Evolutionary conservation across 202 grass and related monocot genomes (phyloP), one percentile per base, ranked within the genome.

Genomic region (Bolboschoenoplectus hybrid): DNA sequence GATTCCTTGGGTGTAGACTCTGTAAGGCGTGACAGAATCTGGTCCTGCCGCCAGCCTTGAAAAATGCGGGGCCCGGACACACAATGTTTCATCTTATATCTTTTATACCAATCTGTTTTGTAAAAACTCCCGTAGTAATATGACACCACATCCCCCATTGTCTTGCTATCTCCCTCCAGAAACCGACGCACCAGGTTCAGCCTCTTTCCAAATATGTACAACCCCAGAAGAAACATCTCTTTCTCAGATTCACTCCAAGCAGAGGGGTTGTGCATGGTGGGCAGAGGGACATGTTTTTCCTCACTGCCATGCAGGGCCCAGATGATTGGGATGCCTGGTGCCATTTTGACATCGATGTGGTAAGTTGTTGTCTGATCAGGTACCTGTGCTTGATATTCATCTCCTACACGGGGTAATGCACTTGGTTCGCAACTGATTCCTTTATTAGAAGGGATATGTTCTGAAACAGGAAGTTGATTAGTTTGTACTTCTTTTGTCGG

Each of bases 161-260:
- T 91, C 81, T 92, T 98, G 57, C 39, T 80, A 41, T 61, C 36
- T 61, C 75, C 75, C 46, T 81, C 82, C 40, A 91, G 46, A 92
- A 98, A 94, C 66, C 85, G 90, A 8, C 46, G 81, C 87, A 95
- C 88, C 78, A 91, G 89, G 67, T 93, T 88, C 85, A 98, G 89
- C 87, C 92, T 91, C 89, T 98, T 98, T 40, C 90, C 93, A 81
- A 96, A 98, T 81, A 94, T 90, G 61, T 98, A 98, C 20, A 98
- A 81, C 61, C 93, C 93, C 84, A 98, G 89, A 81, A 98, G 90
- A 85, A 96, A 96, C 80, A 46, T 89, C 10, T 96, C 90, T 83
- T 69, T 81, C 80, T 96, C 93, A 83, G 85, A 85, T 64, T 94
- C 82, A 83, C 80, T 92, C 93, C 93, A 98, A 46, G 75, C 72